Evolutionary conservation across 2,329 filamentous ascomycete species (phyloP).

Genomic region (Clarireedia hainanense): DNA sequence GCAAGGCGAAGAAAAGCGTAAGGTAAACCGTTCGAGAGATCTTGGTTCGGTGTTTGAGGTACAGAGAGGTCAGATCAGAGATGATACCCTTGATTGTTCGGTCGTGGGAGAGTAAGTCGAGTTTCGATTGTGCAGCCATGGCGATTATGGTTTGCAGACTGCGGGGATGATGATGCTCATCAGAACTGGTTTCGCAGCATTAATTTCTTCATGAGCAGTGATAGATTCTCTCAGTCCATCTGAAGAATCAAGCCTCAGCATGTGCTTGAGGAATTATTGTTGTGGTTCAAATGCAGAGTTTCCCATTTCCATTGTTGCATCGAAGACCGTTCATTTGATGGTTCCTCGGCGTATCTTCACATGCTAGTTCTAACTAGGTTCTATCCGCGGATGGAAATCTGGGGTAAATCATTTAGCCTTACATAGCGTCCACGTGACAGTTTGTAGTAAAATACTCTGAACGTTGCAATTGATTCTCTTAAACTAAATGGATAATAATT

Average conservation of each 20-base stretch:
- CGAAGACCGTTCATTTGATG: background rate
- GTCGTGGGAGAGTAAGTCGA: slow-evolving; percentile 56
- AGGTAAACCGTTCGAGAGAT: slow-evolving; percentile 82
- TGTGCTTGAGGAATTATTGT: background rate
- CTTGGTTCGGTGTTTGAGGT: slow-evolving; percentile 69
- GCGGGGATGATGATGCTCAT: background rate
- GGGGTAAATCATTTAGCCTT: background rate
- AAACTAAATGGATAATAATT: too few species aligned
- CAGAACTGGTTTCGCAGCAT: background rate
- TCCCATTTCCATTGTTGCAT: background rate
- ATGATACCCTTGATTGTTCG: slow-evolving; percentile 58
- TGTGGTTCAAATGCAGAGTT: background rate
- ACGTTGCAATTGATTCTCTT: too few species aligned
- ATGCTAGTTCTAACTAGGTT: background rate
- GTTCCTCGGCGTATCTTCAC: slow-evolving; percentile 8
- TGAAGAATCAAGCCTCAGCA: too few species aligned
- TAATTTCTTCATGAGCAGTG: background rate
- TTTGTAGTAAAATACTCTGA: too few species aligned
- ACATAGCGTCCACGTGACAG: background rate
- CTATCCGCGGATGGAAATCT: background rate
- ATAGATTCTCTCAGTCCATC: too few species aligned
- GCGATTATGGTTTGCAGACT: background rate
- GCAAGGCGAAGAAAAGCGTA: slow-evolving; percentile 69
- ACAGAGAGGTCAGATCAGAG: slow-evolving; percentile 60
- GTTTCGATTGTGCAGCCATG: slow-evolving; percentile 76